These are phyloP conservation scores for Solanum chilense DNA, from an alignment of 257 asterid genomes.

Conservation along the genomic window DNA sequence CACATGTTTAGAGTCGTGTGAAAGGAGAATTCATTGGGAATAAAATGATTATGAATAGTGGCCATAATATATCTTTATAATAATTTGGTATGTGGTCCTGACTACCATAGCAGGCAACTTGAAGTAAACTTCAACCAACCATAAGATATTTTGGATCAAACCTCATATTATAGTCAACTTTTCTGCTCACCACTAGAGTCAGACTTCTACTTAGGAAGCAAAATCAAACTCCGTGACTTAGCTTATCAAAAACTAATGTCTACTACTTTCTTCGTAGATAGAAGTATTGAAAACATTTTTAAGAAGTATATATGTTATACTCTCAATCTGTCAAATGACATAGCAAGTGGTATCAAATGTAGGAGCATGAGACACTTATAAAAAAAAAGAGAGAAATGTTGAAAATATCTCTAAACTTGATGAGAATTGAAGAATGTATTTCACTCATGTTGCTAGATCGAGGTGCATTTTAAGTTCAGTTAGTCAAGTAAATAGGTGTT, in stretches of 20 bases:
- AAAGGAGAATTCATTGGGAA: slow-evolving; percentile 21
- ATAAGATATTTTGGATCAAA: neutral
- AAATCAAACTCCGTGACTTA: neutral
- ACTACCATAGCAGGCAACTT: neutral
- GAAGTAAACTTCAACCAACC: neutral
- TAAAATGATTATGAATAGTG: slow-evolving; percentile 17
- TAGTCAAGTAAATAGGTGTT: too few species aligned
- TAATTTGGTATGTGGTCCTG: neutral
- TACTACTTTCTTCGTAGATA: neutral
- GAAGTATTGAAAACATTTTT: neutral
- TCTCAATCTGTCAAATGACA: neutral
- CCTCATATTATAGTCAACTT: neutral
- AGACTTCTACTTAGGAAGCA: neutral
- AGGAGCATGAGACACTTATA: neutral
- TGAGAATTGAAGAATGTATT: neutral
- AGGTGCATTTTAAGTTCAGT: too few species aligned
- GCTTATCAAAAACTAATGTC: neutral
- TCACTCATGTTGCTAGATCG: too few species aligned
- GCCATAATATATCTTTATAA: slow-evolving; percentile 3
- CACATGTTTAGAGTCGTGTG: slow-evolving; percentile 26
- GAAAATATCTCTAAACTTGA: neutral
- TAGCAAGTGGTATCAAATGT: too few species aligned
- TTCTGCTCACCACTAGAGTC: neutral
- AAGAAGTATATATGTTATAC: neutral
- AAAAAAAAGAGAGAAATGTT: neutral